Evolutionary conservation across 2,329 filamentous ascomycete species (phyloP).

Genomic region (Coniochaeta prunicola): DNA sequence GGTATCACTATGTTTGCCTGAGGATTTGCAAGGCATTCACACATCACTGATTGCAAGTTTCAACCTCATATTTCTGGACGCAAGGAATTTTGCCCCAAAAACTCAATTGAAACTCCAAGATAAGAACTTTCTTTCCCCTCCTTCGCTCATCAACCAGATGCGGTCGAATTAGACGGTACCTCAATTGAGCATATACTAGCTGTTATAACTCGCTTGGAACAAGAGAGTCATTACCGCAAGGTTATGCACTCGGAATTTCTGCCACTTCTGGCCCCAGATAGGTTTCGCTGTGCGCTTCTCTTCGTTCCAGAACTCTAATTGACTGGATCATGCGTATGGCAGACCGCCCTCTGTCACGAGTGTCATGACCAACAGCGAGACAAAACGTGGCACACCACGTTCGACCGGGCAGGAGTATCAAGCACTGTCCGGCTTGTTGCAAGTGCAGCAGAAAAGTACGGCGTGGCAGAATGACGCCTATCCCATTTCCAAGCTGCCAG

Average conservation of each 20-base stretch:
- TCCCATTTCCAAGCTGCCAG: not conserved
- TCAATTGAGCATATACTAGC: not conserved
- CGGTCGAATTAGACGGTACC: not conserved
- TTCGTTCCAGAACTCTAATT: not conserved
- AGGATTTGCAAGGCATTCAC: not conserved
- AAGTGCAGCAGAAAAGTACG: no score
- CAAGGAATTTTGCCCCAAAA: constrained; percentile 6
- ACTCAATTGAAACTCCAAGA: not conserved
- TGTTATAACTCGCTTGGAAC: not conserved
- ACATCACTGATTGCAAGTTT: not conserved
- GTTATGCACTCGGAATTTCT: not conserved
- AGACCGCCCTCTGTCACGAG: no score
- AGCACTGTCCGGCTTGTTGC: no score
- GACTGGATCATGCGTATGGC: no score
- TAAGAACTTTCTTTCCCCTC: not conserved
- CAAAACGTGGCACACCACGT: no score
- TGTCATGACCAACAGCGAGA: no score
- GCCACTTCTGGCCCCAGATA: not conserved
- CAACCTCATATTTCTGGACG: constrained; percentile 11
- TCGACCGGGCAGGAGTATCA: no score
- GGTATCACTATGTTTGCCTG: constrained; percentile 1
- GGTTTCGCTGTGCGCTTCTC: not conserved
- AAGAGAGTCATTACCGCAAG: not conserved
- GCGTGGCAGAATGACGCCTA: no score
- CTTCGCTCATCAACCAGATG: not conserved